Base-by-base conservation (phyloP, 2,329 filamentous ascomycete species). In the Scytalidium sp. region DNA sequence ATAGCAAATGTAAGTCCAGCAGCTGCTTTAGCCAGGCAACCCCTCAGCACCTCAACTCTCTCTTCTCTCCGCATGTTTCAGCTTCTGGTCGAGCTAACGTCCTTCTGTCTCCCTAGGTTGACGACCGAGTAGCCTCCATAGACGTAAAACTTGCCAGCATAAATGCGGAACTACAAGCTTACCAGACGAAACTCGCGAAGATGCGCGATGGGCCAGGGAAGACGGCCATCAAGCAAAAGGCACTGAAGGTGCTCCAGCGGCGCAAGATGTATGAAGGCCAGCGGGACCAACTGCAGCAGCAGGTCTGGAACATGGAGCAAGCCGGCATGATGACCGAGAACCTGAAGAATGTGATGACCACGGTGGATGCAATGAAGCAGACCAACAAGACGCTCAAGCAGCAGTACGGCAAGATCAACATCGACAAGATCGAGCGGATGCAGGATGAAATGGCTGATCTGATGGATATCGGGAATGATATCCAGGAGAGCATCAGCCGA, bases 221-320 rank as follows among this genome's bases (percentile, higher is more conserved):
- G 70, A 86, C 83, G 13, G 92, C 93, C 23, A 84, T 99, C 62
- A 95, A 94, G 67, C 86, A 95, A 64, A 97, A 97, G 66, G 93
- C 93, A 2, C 85, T 96, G 62, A 96, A 96, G 64, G 85, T 97
- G 10, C 85, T 97, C 2, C 90, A 96, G 73, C 88, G 91, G 51
- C 87, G 93, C 60, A 96, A 96, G 68, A 87, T 92, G 71, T 96
- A 96, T 82, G 94, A 99, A 72, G 79, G 83, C 3, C 91, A 97
- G 71, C 90, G 93, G 57, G 91, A 97, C 64, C 92, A 97, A 72
- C 84, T 97, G 47, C 88, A 96, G 72, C 81, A 87, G 57, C 94
- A 99, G 73, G 90, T 90, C 19, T 97, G 92, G 92, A 97, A 97
- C 74, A 97, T 99, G 92, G 92, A 97, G 74, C 92, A 97, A 72